Percentiles rank a stretch among this genome's conserved stretches.
phyloP scores from a whole-genome alignment of 352 stramenopile genomes.

The Phytophthora hibernalis region DNA sequence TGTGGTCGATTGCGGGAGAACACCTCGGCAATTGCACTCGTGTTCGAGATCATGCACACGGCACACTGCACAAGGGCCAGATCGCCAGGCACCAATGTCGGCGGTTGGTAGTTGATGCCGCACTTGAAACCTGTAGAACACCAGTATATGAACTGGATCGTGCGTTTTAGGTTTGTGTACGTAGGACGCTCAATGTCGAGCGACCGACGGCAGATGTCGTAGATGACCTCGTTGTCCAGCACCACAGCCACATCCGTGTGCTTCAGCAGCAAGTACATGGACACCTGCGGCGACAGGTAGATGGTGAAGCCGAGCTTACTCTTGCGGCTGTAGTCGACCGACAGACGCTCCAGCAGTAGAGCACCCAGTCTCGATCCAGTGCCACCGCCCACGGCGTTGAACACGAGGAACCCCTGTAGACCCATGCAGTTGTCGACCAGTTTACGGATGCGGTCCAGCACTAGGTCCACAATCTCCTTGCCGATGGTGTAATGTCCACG shows the following conservation, averaged over 20 bases:
- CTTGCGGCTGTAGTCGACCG: slow-evolving; percentile 97
- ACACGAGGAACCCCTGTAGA: slow-evolving; percentile 98
- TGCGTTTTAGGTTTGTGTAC: slow-evolving; percentile 99
- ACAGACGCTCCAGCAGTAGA: slow-evolving; percentile 96
- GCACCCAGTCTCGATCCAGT: slow-evolving; percentile 97
- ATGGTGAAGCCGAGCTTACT: slow-evolving; percentile 99
- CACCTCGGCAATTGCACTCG: slow-evolving; percentile 95
- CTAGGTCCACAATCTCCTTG: slow-evolving; percentile 97
- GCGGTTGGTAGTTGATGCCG: slow-evolving; percentile 67
- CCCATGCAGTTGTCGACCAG: slow-evolving; percentile 96
- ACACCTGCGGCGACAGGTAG: slow-evolving; percentile 96
- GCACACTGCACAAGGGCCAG: slow-evolving; percentile 97
- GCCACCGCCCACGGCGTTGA: slow-evolving; percentile 97
- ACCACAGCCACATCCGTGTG: slow-evolving; percentile 97
- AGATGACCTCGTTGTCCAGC: slow-evolving; percentile 96
- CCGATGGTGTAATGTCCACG: slow-evolving; percentile 94
- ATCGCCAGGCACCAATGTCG: slow-evolving; percentile 96
- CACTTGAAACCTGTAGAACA: slow-evolving; percentile 99
- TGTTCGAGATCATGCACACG: slow-evolving; percentile 99
- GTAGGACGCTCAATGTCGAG: slow-evolving; percentile 96
- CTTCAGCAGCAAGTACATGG: slow-evolving; percentile 95
- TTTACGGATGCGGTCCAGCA: slow-evolving; percentile 97
- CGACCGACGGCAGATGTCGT: slow-evolving; percentile 97
- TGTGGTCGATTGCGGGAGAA: slow-evolving; percentile 43
- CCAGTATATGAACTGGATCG: slow-evolving; percentile 99